phyloP scores from a whole-genome alignment of 768 basidiomycete genomes.

The Solioccasus polychromus region DNA sequence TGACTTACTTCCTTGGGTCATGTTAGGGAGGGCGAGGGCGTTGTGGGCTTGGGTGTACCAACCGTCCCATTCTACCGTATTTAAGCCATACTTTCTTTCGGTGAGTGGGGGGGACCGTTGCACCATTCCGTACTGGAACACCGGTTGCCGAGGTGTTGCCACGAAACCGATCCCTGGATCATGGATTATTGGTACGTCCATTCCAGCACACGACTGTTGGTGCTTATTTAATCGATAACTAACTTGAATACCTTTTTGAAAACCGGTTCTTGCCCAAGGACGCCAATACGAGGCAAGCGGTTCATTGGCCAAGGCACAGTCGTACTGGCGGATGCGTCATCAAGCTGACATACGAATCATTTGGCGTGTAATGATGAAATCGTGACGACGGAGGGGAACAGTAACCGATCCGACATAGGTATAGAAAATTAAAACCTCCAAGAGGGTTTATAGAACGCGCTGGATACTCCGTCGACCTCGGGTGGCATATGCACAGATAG shows the following conservation, averaged over 20 bases:
- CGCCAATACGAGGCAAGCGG: constrained; percentile 1
- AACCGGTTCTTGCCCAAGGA: constrained; percentile 12
- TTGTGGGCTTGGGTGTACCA: background rate
- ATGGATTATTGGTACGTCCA: background rate
- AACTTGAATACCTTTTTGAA: constrained; percentile 19
- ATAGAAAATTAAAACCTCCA: background rate
- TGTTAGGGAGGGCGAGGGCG: constrained; percentile 3
- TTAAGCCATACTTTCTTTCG: constrained; percentile 18
- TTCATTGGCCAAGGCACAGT: background rate
- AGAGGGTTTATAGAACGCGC: background rate
- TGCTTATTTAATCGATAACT: constrained; percentile 11
- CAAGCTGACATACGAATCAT: constrained; percentile 5
- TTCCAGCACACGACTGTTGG: background rate
- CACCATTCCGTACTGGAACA: background rate
- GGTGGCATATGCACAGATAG: background rate
- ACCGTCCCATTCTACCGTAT: constrained; percentile 12
- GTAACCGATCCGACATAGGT: background rate
- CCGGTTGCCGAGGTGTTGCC: constrained; percentile 2
- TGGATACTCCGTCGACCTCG: constrained; percentile 5
- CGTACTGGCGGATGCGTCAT: background rate
- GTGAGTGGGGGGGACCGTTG: constrained; percentile 4
- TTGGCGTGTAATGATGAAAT: background rate
- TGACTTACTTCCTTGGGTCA: constrained; percentile 23
- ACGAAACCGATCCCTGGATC: constrained; percentile 5
- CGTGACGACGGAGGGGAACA: background rate